These are phyloP conservation scores for Dictyostelium purpureum DNA, from an alignment of 78 protist species.

Conservation along the genomic window DNA sequence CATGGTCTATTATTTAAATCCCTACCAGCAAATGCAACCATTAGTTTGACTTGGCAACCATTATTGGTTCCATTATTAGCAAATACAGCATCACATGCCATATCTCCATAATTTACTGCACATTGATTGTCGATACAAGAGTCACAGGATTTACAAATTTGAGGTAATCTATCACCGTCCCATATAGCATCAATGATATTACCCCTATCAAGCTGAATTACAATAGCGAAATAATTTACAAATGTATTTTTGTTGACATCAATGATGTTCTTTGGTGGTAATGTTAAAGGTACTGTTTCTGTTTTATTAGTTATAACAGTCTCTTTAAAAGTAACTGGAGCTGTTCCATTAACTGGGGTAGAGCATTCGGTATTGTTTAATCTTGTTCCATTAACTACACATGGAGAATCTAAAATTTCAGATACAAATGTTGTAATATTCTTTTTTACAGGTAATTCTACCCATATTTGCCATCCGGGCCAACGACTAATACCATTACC, in stretches of 20 bases:
- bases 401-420: background rate
- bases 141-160: constrained; percentile 21
- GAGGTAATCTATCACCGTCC: constrained; percentile 46
- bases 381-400: background rate
- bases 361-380: background rate
- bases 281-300: background rate
- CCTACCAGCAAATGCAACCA: constrained; percentile 26
- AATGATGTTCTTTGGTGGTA: constrained; percentile 39
- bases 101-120: background rate
- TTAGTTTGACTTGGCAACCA: constrained; percentile 21
- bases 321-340: background rate
- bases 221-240: constrained; percentile 7
- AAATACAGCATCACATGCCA: background rate
- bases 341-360: background rate
- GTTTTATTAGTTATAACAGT: background rate
- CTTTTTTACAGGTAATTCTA: background rate
- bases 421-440: background rate
- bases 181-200: constrained; percentile 6
- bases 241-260: background rate
- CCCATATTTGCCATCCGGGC: background rate
- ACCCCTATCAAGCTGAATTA: constrained; percentile 10
- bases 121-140: constrained; percentile 31
- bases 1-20: constrained; percentile 23
- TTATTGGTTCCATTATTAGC: background rate
- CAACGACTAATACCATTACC: background rate